Conservation (phyloP, 1,284 basidiomycete genomes). For the Malassezia caprae region DNA sequence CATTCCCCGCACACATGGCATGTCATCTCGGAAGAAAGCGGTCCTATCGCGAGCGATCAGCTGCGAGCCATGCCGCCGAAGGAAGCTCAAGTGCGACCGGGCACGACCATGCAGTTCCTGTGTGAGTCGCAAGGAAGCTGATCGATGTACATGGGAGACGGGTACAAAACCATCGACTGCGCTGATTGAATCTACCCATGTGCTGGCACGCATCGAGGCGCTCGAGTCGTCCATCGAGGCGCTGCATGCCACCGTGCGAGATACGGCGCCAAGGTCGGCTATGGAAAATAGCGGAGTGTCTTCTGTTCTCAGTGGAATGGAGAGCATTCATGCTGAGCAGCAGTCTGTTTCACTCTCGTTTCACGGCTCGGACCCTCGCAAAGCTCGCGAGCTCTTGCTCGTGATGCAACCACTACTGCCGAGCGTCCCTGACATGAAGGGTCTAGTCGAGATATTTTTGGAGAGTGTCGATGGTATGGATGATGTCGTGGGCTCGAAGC, state of each 20-base stretch:
- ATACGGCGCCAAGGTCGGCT: neutral
- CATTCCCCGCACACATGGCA: too few species aligned
- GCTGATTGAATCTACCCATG: neutral
- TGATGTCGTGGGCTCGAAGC: neutral
- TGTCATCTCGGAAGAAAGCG: neutral
- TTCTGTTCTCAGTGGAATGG: neutral
- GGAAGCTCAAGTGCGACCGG: neutral
- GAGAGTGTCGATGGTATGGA: neutral
- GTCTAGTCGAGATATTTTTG: neutral
- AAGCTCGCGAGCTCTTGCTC: neutral
- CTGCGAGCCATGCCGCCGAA: neutral
- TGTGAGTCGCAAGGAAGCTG: neutral
- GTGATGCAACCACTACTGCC: neutral
- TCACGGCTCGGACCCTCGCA: neutral
- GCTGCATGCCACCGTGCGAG: too few species aligned
- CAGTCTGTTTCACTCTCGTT: neutral
- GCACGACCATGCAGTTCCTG: neutral
- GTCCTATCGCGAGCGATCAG: neutral
- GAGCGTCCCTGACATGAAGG: neutral
- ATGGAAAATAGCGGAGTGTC: neutral
- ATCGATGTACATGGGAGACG: neutral
- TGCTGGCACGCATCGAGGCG: neutral
- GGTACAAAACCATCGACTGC: neutral
- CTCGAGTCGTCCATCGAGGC: neutral
- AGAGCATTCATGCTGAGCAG: neutral